These are phyloP conservation scores for Alternaria sp. DNA, from an alignment of 2,329 filamentous ascomycete genomes.

Conservation along the genomic window DNA sequence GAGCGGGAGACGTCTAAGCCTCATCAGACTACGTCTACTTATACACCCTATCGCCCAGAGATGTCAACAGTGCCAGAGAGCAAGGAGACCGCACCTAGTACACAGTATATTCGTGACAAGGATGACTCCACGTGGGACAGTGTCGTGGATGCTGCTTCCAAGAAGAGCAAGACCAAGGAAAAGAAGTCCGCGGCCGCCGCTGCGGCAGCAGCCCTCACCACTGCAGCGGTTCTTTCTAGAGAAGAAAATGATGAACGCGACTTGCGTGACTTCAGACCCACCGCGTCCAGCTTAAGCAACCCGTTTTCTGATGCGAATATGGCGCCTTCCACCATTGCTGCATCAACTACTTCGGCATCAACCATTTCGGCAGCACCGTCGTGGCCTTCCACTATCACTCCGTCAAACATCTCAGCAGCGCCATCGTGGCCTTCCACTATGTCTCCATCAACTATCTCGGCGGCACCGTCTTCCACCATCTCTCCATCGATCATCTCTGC, in stretches of 20 bases:
- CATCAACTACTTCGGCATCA: slow-evolving; percentile 25
- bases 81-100: slow-evolving; percentile 38
- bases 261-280: slow-evolving; percentile 9
- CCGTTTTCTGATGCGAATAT: slow-evolving; percentile 40
- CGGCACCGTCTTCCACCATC: slow-evolving; percentile 29
- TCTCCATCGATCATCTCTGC: slow-evolving; percentile 13
- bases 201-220: slow-evolving; percentile 27
- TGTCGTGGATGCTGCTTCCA: slow-evolving; percentile 32
- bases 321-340: slow-evolving; percentile 29
- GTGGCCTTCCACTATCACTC: slow-evolving; percentile 13
- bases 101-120: slow-evolving; percentile 40
- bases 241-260: slow-evolving; percentile 28
- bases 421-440: slow-evolving; percentile 23
- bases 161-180: slow-evolving; percentile 44
- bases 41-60: slow-evolving; percentile 42
- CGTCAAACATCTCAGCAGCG: slow-evolving; percentile 5
- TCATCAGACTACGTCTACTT: slow-evolving; percentile 34
- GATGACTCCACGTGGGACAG: slow-evolving; percentile 34
- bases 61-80: slow-evolving; percentile 25
- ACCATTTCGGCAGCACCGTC: slow-evolving; percentile 23
- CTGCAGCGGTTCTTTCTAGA: slow-evolving; percentile 30
- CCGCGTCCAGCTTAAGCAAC: slow-evolving; percentile 28
- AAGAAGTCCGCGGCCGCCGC: slow-evolving; percentile 35
- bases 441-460: slow-evolving; percentile 26
- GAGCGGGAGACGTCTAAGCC: slow-evolving; percentile 47